These are phyloP conservation scores for Leccinum brunneo-olivaceum DNA, from an alignment of 1,284 basidiomycete genomes.

Conservation along the genomic window DNA sequence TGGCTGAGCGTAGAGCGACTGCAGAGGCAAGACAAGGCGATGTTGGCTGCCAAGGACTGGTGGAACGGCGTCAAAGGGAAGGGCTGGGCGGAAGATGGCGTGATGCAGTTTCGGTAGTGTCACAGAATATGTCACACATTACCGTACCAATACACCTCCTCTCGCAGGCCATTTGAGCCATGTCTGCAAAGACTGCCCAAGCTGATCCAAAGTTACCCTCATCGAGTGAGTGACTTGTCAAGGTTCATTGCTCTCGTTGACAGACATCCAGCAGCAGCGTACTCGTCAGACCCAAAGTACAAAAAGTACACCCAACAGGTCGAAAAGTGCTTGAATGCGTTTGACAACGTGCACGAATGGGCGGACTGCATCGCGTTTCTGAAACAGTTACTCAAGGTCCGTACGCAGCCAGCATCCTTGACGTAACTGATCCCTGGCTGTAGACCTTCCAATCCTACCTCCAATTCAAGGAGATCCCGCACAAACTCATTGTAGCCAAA, in stretches of 20 bases:
- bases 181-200: no score
- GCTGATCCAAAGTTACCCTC: no score
- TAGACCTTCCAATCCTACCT: slow-evolving; percentile 89
- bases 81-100: slow-evolving; percentile 18
- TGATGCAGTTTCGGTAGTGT: no score
- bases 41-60: slow-evolving; percentile 30
- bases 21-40: slow-evolving; percentile 28
- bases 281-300: slow-evolving; percentile 85
- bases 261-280: no score
- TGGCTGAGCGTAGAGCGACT: slow-evolving; percentile 22
- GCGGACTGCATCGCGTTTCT: slow-evolving; percentile 98
- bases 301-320: slow-evolving; percentile 91
- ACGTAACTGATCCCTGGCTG: neutral
- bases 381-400: slow-evolving; percentile 85
- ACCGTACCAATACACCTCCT: slow-evolving; percentile 17
- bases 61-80: slow-evolving; percentile 31
- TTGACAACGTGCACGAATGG: slow-evolving; percentile 98
- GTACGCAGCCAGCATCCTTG: neutral
- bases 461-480: slow-evolving; percentile 92
- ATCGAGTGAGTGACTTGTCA: no score
- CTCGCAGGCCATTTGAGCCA: no score
- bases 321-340: slow-evolving; percentile 87
- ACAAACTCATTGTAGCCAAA: slow-evolving; percentile 92
- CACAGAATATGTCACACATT: no score
- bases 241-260: no score